Evolutionary conservation across 306 rosid genomes (phyloP).

Genomic region (Herpetospermum pedunculosum): DNA sequence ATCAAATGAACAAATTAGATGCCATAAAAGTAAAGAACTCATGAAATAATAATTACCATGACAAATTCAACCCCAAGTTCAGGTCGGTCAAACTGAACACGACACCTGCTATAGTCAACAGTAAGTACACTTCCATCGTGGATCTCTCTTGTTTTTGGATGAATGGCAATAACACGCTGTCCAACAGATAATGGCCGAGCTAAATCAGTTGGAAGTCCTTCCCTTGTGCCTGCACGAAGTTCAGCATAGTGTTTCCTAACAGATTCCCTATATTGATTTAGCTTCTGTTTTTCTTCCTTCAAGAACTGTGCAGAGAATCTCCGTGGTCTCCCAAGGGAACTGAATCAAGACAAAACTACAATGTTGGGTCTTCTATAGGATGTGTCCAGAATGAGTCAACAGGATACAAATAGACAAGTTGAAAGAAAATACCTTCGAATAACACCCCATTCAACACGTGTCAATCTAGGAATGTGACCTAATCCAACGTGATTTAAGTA

Average conservation of each 20-base stretch:
- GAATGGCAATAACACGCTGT: slow-evolving; percentile 69
- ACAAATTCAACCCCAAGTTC: slow-evolving; percentile 78
- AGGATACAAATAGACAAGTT: slow-evolving; percentile 18
- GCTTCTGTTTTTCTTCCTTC: slow-evolving; percentile 76
- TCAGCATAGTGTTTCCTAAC: slow-evolving; percentile 87
- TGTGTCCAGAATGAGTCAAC: slow-evolving; percentile 12
- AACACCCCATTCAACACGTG: slow-evolving; percentile 96
- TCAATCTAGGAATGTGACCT: slow-evolving; percentile 89
- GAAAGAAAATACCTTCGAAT: slow-evolving; percentile 57
- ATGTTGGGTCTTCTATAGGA: slow-evolving; percentile 1
- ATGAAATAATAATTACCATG: slow-evolving; percentile 45
- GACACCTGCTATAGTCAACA: slow-evolving; percentile 50
- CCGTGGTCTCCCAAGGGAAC: slow-evolving; percentile 91
- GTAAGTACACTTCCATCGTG: slow-evolving; percentile 75
- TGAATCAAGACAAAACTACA: slow-evolving; percentile 32
- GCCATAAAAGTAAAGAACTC: background rate
- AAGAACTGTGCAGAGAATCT: slow-evolving; percentile 79
- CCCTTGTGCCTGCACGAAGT: slow-evolving; percentile 65
- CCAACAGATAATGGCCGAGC: slow-evolving; percentile 78
- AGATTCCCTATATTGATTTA: slow-evolving; percentile 74
- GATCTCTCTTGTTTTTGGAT: slow-evolving; percentile 68
- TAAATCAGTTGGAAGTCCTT: slow-evolving; percentile 86
- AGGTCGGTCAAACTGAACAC: slow-evolving; percentile 74
- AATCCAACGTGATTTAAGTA: slow-evolving; percentile 90
- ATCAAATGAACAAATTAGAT: background rate